Conservation (phyloP, 768 basidiomycete genomes). For the Rhizopogon vesiculosus region DNA sequence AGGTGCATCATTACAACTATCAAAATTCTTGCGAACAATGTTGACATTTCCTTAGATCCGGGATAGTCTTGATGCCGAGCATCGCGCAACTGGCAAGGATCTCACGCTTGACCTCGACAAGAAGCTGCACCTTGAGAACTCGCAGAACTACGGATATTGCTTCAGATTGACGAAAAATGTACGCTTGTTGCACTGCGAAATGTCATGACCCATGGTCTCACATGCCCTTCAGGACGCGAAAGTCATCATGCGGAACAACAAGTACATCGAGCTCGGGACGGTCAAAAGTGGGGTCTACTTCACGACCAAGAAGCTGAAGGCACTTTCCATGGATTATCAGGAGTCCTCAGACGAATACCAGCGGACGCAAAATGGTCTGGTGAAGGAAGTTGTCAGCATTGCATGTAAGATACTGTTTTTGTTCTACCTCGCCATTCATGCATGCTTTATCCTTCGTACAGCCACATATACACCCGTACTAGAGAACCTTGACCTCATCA, state of each 20-base stretch:
- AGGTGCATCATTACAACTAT: slow-evolving; percentile 29
- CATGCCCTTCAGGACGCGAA: slow-evolving; percentile 66
- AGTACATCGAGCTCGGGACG: slow-evolving; percentile 81
- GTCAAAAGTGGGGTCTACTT: slow-evolving; percentile 88
- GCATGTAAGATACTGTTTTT: slow-evolving; percentile 55
- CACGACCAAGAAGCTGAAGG: slow-evolving; percentile 72
- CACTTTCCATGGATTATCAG: slow-evolving; percentile 64
- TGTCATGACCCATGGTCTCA: neutral
- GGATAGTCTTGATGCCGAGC: slow-evolving; percentile 82
- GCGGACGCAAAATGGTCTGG: slow-evolving; percentile 72
- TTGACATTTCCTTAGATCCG: slow-evolving; percentile 39
- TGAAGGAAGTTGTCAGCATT: slow-evolving; percentile 90
- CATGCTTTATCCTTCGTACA: slow-evolving; percentile 22
- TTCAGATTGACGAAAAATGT: slow-evolving; percentile 92
- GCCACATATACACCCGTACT: slow-evolving; percentile 90
- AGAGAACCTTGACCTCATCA: slow-evolving; percentile 73
- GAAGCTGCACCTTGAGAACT: slow-evolving; percentile 94
- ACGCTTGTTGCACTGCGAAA: neutral
- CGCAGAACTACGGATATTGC: slow-evolving; percentile 84
- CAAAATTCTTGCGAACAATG: neutral
- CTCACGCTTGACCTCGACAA: slow-evolving; percentile 85
- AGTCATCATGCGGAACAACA: slow-evolving; percentile 52
- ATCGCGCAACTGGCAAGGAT: slow-evolving; percentile 60
- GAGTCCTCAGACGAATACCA: slow-evolving; percentile 67
- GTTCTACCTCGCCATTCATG: neutral